Evolutionary conservation across 2,329 filamentous ascomycete genomes (phyloP).

Genomic region (Claviceps sp.): DNA sequence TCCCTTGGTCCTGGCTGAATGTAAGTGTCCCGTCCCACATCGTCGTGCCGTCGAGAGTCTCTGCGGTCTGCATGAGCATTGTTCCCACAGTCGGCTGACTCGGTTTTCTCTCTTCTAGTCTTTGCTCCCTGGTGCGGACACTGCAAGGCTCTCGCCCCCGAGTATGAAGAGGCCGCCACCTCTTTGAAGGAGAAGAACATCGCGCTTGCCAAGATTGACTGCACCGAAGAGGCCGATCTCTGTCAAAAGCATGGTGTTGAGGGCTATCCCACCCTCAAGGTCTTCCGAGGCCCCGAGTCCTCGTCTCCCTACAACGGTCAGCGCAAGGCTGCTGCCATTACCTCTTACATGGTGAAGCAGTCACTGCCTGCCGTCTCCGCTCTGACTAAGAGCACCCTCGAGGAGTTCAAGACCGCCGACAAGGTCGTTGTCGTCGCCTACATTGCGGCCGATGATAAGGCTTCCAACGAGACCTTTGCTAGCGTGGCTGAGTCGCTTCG

Average conservation of each 20-base stretch:
- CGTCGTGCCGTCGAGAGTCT: neutral
- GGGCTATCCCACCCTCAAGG: conserved; percentile 96
- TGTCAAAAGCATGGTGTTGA: conserved; percentile 85
- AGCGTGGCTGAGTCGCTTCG: conserved; percentile 62
- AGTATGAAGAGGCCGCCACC: conserved; percentile 80
- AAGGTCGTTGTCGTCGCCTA: conserved; percentile 92
- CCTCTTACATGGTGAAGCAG: conserved; percentile 96
- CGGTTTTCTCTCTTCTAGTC: conserved; percentile 36
- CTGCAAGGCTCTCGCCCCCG: conserved; percentile 93
- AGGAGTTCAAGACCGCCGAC: conserved; percentile 95
- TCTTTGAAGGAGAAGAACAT: conserved; percentile 80
- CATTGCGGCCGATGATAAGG: conserved; percentile 67
- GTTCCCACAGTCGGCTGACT: neutral
- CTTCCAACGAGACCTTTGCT: conserved; percentile 74
- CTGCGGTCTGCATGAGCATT: neutral
- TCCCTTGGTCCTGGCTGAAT: conserved; percentile 86
- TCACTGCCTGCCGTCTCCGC: conserved; percentile 81
- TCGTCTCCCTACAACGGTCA: conserved; percentile 72
- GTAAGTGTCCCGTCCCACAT: conserved; percentile 37
- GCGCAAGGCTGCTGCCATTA: conserved; percentile 68
- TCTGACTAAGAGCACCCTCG: conserved; percentile 67
- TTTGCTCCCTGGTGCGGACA: conserved; percentile 95
- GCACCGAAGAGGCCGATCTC: conserved; percentile 85
- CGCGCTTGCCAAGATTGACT: conserved; percentile 77
- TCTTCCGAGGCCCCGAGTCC: conserved; percentile 83